Base-by-base conservation (phyloP, 2,329 filamentous ascomycete genomes). In the Botrytis byssoidea region DNA sequence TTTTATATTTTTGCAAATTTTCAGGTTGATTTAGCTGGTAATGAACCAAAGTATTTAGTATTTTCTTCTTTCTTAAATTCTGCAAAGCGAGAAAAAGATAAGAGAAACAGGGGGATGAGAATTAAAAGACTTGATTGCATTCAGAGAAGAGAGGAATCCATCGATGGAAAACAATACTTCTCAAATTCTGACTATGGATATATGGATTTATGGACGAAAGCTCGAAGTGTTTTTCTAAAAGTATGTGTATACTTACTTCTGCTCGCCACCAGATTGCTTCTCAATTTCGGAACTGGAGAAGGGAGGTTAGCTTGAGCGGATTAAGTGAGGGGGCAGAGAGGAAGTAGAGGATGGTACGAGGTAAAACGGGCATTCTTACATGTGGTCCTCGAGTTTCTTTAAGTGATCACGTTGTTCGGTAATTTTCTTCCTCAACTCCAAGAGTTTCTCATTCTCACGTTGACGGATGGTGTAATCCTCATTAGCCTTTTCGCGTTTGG, bases 311-410 rank as follows among this genome's bases (percentile, higher is more conserved):
- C 37, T 48, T 51, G 59, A 37, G 14, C 22, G 8, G 42, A n/a
- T 61, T 66, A 22, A 16, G 3, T 69, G 29, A 35, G 37, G 57
- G 32, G 35, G 9, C 44, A 60, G 22, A 57, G 55, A 44, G 42
- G 32, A 42, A 32, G 35, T 25, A 35, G 25, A n/a, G 46, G 66
- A 64, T 35, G 66, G 46, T 16, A 16, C 18, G 66, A 46, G n/a
- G 42, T 42, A n/a, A 7, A 9, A 64, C n/a, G 25, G 42, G 59
- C n/a, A 22, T 71, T 85, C 91, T 82, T 85, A 96, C 93, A 97
- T 94, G 88, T 97, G 93, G 81, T 92, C 88, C 80, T 94, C 91
- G 76, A 98, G 90, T 83, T 95, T 91, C 82, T 95, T 87, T 77
- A 98, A 89, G 86, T 97, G 93, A 78, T 90, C 85, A 83, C 93